phyloP scores from a whole-genome alignment of 139 green algal genomes.

The Zygnema cylindricum region DNA sequence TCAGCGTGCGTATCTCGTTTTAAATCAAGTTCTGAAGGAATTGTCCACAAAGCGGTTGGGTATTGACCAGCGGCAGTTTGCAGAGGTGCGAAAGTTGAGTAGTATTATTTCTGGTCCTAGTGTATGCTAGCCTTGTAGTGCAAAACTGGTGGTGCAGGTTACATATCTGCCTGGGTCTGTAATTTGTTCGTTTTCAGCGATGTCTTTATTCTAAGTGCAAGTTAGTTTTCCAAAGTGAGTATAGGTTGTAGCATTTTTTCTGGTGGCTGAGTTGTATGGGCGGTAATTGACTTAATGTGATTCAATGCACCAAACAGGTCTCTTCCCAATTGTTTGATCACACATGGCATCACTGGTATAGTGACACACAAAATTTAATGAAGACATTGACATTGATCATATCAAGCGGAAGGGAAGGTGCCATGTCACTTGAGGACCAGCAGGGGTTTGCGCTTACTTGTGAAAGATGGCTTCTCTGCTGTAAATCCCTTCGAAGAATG shows the following conservation, averaged over 20 bases:
- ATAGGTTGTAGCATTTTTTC: too few species aligned
- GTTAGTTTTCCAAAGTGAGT: too few species aligned
- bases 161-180: too few species aligned
- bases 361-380: constrained; percentile 71
- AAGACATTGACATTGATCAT: constrained; percentile 65
- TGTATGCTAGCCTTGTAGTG: too few species aligned
- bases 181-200: too few species aligned
- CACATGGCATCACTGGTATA: constrained; percentile 78
- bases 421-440: constrained; percentile 62
- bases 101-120: too few species aligned
- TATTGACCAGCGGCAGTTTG: constrained; percentile 84
- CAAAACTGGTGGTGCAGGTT: too few species aligned
- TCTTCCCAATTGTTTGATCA: constrained; percentile 72
- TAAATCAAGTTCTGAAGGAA: constrained; percentile 96
- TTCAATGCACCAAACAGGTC: too few species aligned
- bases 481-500: constrained; percentile 85
- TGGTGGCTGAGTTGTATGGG: too few species aligned
- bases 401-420: constrained; percentile 42
- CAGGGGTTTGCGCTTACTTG: constrained; percentile 36
- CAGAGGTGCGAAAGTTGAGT: constrained; percentile 46
- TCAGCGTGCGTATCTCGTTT: constrained; percentile 79
- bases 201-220: too few species aligned
- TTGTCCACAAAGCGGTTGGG: constrained; percentile 86
- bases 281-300: too few species aligned
- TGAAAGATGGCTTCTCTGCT: constrained; percentile 88